These are phyloP conservation scores for Suillus brevipes DNA, from an alignment of 768 basidiomycete species.

Conservation along the genomic window DNA sequence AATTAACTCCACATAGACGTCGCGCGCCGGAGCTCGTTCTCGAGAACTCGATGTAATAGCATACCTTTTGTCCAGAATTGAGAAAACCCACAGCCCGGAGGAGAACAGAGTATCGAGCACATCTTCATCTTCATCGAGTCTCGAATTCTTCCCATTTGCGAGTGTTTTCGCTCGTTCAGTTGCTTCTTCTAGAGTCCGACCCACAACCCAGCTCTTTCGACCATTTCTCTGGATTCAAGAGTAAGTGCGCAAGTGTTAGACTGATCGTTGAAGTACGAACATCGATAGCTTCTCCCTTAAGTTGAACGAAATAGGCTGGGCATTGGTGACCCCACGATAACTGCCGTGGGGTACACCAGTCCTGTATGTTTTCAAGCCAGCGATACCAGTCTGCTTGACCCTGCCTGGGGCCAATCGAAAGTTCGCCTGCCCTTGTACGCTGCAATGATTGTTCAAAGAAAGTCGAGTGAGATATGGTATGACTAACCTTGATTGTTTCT, in stretches of 20 bases:
- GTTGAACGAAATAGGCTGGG: constrained; percentile 89
- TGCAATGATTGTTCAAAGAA: constrained; percentile 28
- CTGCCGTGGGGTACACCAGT: constrained; percentile 99
- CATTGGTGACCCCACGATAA: constrained; percentile 99
- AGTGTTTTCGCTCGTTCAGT: constrained; percentile 68
- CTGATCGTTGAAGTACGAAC: constrained; percentile 38
- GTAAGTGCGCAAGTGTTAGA: not conserved
- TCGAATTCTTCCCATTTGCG: constrained; percentile 67
- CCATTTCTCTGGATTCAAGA: constrained; percentile 52
- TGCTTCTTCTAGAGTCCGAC: constrained; percentile 75
- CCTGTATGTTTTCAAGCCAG: constrained; percentile 93
- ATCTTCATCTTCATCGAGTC: constrained; percentile 90
- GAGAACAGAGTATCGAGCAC: constrained; percentile 99
- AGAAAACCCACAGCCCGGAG: constrained; percentile 95
- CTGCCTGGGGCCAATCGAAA: constrained; percentile 76
- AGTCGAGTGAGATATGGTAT: constrained; percentile 2
- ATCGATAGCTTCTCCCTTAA: constrained; percentile 74
- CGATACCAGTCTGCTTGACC: constrained; percentile 95
- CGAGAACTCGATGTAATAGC: too few species aligned
- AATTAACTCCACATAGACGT: too few species aligned
- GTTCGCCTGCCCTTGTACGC: constrained; percentile 88
- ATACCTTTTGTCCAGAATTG: constrained; percentile 60
- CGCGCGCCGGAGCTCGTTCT: too few species aligned
- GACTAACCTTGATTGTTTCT: constrained; percentile 46
- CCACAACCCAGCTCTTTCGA: constrained; percentile 89